phyloP scores from a whole-genome alignment of 2,329 filamentous ascomycete species.

The Blastomyces silverae region DNA sequence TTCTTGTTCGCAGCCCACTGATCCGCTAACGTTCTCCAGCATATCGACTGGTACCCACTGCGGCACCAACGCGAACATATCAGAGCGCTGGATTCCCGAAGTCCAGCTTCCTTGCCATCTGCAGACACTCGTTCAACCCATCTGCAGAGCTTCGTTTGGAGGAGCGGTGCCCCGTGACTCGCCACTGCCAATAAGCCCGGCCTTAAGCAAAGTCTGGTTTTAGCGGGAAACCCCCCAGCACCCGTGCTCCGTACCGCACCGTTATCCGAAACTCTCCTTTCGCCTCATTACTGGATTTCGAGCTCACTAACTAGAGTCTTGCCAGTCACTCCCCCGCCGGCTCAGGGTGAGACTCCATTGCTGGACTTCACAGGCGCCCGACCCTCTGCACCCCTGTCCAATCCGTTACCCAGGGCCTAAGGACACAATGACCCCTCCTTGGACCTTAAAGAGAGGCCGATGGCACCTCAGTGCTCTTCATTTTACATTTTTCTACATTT shows the following conservation, averaged over 20 bases:
- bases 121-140: neutral
- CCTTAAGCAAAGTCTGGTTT: conserved; percentile 5
- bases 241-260: conserved; percentile 14
- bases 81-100: conserved; percentile 7
- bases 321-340: conserved; percentile 2
- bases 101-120: conserved; percentile 9
- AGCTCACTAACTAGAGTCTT: conserved; percentile 5
- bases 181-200: conserved; percentile 10
- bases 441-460: conserved; percentile 12
- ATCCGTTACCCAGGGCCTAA: neutral
- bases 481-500: conserved; percentile 1
- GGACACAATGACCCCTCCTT: conserved; percentile 10
- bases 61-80: conserved; percentile 9
- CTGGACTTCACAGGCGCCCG: conserved; percentile 10
- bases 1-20: conserved; percentile 10
- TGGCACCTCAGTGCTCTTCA: conserved; percentile 3
- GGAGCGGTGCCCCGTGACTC: conserved; percentile 5
- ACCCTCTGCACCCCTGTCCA: conserved; percentile 7
- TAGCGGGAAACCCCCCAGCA: conserved; percentile 5
- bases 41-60: conserved; percentile 10
- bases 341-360: conserved; percentile 5
- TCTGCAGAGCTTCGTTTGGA: neutral
- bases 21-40: conserved; percentile 5
- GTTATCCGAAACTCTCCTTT: conserved; percentile 12
- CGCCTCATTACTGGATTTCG: conserved; percentile 4